phyloP scores from a whole-genome alignment of 148 eudicot species.

The Drosera capensis region DNA sequence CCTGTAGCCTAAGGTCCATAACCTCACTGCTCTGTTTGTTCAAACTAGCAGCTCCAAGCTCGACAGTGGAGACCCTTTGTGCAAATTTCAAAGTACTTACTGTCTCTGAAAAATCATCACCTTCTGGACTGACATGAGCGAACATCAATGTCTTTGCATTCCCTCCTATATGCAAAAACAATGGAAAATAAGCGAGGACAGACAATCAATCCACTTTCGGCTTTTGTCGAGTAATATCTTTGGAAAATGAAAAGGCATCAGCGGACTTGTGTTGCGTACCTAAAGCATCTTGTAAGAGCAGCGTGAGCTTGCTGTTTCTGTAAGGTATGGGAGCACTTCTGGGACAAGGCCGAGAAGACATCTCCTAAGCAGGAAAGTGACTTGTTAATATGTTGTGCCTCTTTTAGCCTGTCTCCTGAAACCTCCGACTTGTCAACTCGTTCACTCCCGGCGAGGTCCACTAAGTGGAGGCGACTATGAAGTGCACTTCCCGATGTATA shows the following conservation, averaged over 20 bases:
- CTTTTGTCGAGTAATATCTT: too few species aligned
- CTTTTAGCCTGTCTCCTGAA: background rate
- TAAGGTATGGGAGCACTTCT: constrained; percentile 63
- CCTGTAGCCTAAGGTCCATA: constrained; percentile 66
- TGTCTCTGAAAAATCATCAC: constrained; percentile 50
- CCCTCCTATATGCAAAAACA: constrained; percentile 30
- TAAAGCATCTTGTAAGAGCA: constrained; percentile 70
- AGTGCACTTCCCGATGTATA: constrained; percentile 52
- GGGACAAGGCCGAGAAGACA: constrained; percentile 73
- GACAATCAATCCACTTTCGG: too few species aligned
- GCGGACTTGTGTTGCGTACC: constrained; percentile 22
- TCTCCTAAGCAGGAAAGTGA: constrained; percentile 84
- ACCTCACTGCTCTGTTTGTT: constrained; percentile 65
- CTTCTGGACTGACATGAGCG: constrained; percentile 85
- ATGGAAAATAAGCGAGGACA: background rate
- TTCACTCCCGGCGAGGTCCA: constrained; percentile 80
- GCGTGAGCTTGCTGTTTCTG: constrained; percentile 72
- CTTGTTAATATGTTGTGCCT: too few species aligned
- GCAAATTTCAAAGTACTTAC: constrained; percentile 70
- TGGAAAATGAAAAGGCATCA: too few species aligned
- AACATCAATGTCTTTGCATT: constrained; percentile 78
- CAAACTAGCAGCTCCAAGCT: constrained; percentile 58
- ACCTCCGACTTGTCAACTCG: constrained; percentile 35
- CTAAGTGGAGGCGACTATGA: constrained; percentile 69
- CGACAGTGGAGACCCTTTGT: constrained; percentile 70